A percentile compares a stretch with the other conserved stretches of the same genome.
These are phyloP conservation scores for Phalaenopsis equestris DNA, from an alignment of 106 monocot species.

Conservation along the genomic window DNA sequence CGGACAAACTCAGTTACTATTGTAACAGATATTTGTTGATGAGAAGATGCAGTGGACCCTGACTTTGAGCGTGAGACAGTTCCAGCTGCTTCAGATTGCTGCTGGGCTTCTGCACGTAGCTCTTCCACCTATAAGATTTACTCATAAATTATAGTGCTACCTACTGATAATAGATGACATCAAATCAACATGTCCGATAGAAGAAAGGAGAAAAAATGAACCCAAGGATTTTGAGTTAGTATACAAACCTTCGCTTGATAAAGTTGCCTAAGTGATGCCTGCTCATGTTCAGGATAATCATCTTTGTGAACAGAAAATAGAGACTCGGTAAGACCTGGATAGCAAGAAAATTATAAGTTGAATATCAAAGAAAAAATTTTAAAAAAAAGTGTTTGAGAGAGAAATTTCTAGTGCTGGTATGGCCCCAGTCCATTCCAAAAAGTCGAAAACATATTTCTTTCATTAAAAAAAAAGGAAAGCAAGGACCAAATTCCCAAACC, in stretches of 20 bases:
- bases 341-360: not conserved
- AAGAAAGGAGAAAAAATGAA: not conserved
- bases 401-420: not conserved
- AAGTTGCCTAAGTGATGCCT: slow-evolving; percentile 81
- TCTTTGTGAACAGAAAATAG: slow-evolving; percentile 84
- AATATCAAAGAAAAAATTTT: not conserved
- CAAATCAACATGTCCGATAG: not conserved
- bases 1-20: slow-evolving; percentile 95
- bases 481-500: not conserved
- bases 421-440: not conserved
- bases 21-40: slow-evolving; percentile 94
- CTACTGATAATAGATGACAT: not conserved
- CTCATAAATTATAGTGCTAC: not conserved
- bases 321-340: slow-evolving; percentile 87
- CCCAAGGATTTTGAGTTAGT: not conserved
- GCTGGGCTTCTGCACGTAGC: slow-evolving; percentile 66
- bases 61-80: slow-evolving; percentile 62
- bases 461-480: not conserved
- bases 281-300: slow-evolving; percentile 93
- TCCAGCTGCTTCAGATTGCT: slow-evolving; percentile 75
- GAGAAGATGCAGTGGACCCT: slow-evolving; percentile 31
- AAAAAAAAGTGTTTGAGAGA: not conserved
- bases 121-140: slow-evolving; percentile 60
- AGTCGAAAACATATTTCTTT: not conserved
- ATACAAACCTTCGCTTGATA: slow-evolving; percentile 70